Percentiles rank a stretch among this genome's conserved stretches.
These are phyloP conservation scores for Microglena sp. DNA, from an alignment of 139 green algal genomes.

Conservation along the genomic window DNA sequence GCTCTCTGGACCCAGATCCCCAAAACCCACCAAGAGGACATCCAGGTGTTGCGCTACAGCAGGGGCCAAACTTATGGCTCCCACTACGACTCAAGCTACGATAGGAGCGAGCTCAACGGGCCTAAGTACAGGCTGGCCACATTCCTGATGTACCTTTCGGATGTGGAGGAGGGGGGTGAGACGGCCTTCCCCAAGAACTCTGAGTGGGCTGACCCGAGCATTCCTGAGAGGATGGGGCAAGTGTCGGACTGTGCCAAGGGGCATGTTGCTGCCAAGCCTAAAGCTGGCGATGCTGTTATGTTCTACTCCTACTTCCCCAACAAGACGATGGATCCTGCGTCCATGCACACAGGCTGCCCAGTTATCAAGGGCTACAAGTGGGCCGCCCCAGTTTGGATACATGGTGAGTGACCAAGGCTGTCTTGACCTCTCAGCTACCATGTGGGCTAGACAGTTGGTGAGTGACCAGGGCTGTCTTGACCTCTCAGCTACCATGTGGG, in stretches of 20 bases:
- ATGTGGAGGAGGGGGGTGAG: constrained; percentile 50
- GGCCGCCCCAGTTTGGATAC: constrained; percentile 9
- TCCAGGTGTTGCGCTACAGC: constrained; percentile 39
- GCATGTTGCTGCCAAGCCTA: constrained; percentile 47
- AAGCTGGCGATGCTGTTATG: constrained; percentile 31
- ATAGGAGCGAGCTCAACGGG: constrained; percentile 21
- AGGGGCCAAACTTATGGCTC: constrained; percentile 43
- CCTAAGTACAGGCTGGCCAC: constrained; percentile 41
- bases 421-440: too few species aligned
- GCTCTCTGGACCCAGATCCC: constrained; percentile 38
- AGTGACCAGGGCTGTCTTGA: too few species aligned
- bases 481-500: too few species aligned
- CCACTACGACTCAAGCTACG: constrained; percentile 37
- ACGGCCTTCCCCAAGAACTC: constrained; percentile 47
- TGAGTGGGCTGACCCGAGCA: constrained; percentile 26
- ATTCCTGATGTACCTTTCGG: constrained; percentile 54
- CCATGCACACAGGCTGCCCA: constrained; percentile 59
- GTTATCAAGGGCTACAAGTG: constrained; percentile 65
- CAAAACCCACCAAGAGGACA: constrained; percentile 27
- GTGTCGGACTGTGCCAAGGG: constrained; percentile 52
- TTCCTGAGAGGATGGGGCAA: constrained; percentile 14
- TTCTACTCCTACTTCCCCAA: constrained; percentile 38
- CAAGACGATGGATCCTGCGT: constrained; percentile 24
- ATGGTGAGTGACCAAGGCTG: too few species aligned
- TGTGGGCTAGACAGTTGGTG: too few species aligned